Conservation (phyloP, 257 asterid species). For the Cinchona pubescens region DNA sequence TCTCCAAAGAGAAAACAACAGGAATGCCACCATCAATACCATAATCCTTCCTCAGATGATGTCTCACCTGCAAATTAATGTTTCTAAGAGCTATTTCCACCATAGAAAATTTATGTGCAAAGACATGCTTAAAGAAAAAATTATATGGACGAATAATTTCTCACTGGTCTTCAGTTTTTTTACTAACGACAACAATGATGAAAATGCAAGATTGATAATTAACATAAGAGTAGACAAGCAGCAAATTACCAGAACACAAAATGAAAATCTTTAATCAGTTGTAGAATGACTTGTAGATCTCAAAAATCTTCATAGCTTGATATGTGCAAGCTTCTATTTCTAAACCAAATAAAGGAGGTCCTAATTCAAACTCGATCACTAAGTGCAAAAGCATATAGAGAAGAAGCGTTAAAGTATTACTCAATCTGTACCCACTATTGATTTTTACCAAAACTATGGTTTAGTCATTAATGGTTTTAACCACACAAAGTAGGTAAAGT, state of each 20-base stretch:
- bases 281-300: background rate
- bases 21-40: constrained; percentile 99
- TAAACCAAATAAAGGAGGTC: background rate
- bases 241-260: background rate
- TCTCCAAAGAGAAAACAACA: constrained; percentile 87
- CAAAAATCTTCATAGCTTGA: background rate
- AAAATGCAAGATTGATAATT: background rate
- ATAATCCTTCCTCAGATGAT: constrained; percentile 71
- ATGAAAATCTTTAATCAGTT: background rate
- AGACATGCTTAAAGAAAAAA: background rate
- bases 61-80: constrained; percentile 64
- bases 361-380: background rate
- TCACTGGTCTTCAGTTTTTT: background rate
- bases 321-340: background rate
- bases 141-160: background rate
- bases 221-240: background rate
- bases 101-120: too few relatives aligned
- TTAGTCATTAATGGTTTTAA: background rate
- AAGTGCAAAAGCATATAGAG: background rate
- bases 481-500: background rate
- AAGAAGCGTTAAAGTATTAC: too few relatives aligned
- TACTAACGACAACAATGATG: background rate
- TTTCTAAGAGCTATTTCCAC: constrained; percentile 27
- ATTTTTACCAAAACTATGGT: background rate
- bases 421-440: background rate